phyloP scores from a whole-genome alignment of 768 basidiomycete genomes.

The Tulasnella calospora region DNA sequence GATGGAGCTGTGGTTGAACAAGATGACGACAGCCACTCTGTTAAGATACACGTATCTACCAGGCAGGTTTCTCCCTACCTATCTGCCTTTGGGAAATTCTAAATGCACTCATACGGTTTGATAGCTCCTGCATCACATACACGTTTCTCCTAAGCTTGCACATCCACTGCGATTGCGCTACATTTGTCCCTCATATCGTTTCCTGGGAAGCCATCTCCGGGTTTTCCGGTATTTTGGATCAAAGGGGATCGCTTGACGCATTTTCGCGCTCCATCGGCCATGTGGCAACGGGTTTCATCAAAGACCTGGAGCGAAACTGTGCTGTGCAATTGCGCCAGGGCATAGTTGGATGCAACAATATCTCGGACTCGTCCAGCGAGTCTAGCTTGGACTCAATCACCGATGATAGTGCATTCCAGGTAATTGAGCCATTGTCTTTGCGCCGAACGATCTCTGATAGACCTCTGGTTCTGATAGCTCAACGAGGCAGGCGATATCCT shows the following conservation, averaged over 20 bases:
- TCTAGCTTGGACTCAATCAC: neutral
- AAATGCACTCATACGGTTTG: neutral
- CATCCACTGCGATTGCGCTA: neutral
- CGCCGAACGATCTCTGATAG: neutral
- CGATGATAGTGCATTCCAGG: neutral
- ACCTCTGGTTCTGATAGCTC: too few relatives aligned
- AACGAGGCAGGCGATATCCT: neutral
- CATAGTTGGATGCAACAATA: neutral
- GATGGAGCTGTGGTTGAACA: neutral
- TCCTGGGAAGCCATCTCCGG: neutral
- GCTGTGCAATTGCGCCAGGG: neutral
- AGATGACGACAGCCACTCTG: neutral
- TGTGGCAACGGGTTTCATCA: neutral
- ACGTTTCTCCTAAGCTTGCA: neutral
- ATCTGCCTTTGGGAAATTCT: neutral
- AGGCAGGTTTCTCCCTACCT: neutral
- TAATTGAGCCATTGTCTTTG: neutral
- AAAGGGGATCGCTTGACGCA: neutral
- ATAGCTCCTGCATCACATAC: neutral
- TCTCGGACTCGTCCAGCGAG: neutral
- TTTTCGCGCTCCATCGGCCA: neutral
- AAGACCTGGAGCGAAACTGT: neutral
- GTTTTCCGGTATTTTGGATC: neutral
- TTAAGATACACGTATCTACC: neutral
- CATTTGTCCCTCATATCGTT: neutral